Conservation (phyloP, 257 asterid species). For the Sherardia arvensis region DNA sequence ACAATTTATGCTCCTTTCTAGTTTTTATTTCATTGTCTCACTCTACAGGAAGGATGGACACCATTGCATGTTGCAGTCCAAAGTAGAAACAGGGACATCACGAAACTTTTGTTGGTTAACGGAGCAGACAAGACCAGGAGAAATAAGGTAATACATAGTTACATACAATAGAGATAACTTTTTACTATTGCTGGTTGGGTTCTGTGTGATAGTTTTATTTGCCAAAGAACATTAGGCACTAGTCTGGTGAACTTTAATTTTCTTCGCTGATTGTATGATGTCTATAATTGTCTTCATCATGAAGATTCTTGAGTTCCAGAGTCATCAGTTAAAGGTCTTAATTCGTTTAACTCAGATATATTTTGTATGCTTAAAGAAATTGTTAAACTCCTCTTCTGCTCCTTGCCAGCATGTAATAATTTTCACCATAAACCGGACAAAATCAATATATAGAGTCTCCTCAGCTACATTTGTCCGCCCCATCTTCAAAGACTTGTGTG, state of each 20-base stretch:
- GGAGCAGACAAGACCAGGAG: slow-evolving; percentile 78
- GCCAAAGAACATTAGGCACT: background rate
- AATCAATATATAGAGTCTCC: background rate
- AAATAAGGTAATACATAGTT: slow-evolving; percentile 47
- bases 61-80: slow-evolving; percentile 87
- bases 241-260: background rate
- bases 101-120: slow-evolving; percentile 56
- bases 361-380: background rate
- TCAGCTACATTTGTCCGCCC: background rate
- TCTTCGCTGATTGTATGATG: background rate
- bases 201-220: background rate
- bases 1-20: background rate
- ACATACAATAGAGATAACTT: background rate
- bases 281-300: background rate
- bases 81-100: slow-evolving; percentile 73
- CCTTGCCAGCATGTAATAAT: background rate
- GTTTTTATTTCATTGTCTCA: background rate
- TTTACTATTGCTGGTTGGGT: background rate
- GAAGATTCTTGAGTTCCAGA: background rate
- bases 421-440: background rate
- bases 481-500: background rate
- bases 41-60: slow-evolving; percentile 85
- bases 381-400: background rate
- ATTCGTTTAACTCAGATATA: background rate
- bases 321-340: background rate